Evolutionary conservation across 495 filamentous ascomycete genomes (phyloP).

Genomic region (Poronia punctata): DNA sequence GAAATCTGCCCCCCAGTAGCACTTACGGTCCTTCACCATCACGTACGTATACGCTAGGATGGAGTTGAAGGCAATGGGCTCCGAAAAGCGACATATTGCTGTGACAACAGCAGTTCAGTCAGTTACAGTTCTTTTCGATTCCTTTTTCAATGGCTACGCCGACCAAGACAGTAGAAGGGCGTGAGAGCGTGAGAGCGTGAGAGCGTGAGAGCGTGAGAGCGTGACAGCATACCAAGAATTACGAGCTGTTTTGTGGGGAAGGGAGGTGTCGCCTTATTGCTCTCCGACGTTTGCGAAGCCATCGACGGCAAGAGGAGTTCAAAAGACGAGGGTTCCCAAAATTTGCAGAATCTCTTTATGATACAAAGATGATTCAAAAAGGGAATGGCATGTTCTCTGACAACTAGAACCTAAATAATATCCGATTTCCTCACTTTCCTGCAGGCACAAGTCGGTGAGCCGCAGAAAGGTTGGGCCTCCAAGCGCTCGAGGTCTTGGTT

Average conservation of each 20-base stretch:
- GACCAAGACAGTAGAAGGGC: not conserved
- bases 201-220: not conserved
- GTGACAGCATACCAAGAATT: slow-evolving; percentile 22
- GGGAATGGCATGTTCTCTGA: not conserved
- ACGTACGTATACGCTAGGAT: slow-evolving; percentile 92
- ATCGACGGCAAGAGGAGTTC: not conserved
- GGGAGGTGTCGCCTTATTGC: slow-evolving; percentile 6
- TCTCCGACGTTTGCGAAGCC: slow-evolving; percentile 4
- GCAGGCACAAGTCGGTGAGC: not conserved
- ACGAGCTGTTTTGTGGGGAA: slow-evolving; percentile 27
- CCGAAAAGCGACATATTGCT: slow-evolving; percentile 85
- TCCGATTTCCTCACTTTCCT: no score
- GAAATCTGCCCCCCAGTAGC: no score
- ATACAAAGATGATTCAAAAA: not conserved
- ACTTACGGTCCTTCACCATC: slow-evolving; percentile 82
- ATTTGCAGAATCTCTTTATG: not conserved
- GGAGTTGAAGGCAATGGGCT: slow-evolving; percentile 95
- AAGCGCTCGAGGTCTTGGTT: no score
- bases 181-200: not conserved
- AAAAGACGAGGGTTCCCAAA: not conserved
- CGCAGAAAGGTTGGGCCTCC: no score
- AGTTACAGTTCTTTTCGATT: not conserved
- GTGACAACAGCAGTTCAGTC: not conserved
- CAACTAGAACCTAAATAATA: not conserved
- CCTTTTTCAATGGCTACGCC: not conserved